phyloP scores from a whole-genome alignment of 371 early-diverging fungal genomes.

The Mucor indicus region DNA sequence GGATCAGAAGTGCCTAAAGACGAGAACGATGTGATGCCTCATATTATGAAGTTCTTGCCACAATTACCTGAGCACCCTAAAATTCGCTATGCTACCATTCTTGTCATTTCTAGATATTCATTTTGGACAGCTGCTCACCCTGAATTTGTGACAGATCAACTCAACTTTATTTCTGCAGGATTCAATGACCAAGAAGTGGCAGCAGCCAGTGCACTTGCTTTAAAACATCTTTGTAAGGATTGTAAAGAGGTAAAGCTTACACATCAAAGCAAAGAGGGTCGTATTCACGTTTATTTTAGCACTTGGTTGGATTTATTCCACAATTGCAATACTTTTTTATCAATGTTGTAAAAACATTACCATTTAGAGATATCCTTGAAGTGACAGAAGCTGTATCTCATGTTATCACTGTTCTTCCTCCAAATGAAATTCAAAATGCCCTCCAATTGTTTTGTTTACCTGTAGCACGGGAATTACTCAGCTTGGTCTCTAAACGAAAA shows the following conservation, averaged over 20 bases:
- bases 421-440: slow-evolving; percentile 56
- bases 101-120: slow-evolving; percentile 94
- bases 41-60: slow-evolving; percentile 85
- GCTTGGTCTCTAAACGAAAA: slow-evolving; percentile 38
- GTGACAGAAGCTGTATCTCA: slow-evolving; percentile 89
- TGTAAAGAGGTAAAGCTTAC: slow-evolving; percentile 71
- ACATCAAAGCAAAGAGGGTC: not conserved
- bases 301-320: slow-evolving; percentile 64
- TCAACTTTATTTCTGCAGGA: slow-evolving; percentile 82
- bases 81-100: slow-evolving; percentile 89
- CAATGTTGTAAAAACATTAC: slow-evolving; percentile 58
- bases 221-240: slow-evolving; percentile 86
- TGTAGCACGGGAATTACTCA: slow-evolving; percentile 66
- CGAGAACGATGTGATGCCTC: slow-evolving; percentile 77
- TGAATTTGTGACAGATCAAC: slow-evolving; percentile 84
- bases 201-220: slow-evolving; percentile 85
- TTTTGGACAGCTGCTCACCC: slow-evolving; percentile 91
- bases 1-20: slow-evolving; percentile 73
- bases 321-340: slow-evolving; percentile 81
- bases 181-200: slow-evolving; percentile 84
- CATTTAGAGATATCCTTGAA: slow-evolving; percentile 72
- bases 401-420: slow-evolving; percentile 76
- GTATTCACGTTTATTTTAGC: slow-evolving; percentile 22
- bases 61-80: slow-evolving; percentile 86
- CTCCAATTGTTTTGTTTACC: slow-evolving; percentile 84